A percentile compares a stretch with the other conserved stretches of the same genome.
phyloP scores from a whole-genome alignment of 2,329 filamentous ascomycete genomes.

The Coniochaeta prunicola region DNA sequence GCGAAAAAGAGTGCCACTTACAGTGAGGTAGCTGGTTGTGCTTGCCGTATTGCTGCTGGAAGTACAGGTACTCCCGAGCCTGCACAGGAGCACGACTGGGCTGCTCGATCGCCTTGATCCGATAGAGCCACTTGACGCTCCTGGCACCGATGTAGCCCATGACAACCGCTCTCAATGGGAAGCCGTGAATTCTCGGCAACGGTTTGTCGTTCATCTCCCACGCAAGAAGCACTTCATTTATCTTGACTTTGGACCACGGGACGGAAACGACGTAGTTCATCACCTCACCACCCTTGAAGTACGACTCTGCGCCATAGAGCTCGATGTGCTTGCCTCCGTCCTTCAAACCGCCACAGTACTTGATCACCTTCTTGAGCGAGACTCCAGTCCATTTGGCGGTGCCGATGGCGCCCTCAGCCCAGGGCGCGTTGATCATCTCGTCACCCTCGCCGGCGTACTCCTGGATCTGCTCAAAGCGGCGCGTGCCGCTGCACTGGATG shows the following conservation, averaged over 20 bases:
- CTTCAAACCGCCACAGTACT: slow-evolving; percentile 56
- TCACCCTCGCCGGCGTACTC: slow-evolving; percentile 62
- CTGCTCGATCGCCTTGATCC: slow-evolving; percentile 51
- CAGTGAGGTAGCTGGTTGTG: slow-evolving; percentile 38
- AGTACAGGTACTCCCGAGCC: slow-evolving; percentile 61
- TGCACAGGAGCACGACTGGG: slow-evolving; percentile 55
- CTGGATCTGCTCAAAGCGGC: slow-evolving; percentile 61
- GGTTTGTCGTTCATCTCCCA: slow-evolving; percentile 67
- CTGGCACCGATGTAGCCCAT: slow-evolving; percentile 61
- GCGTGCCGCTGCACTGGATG: slow-evolving; percentile 62
- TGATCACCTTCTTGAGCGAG: slow-evolving; percentile 62
- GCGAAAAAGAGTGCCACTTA: not conserved
- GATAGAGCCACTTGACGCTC: slow-evolving; percentile 57
- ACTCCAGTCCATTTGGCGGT: slow-evolving; percentile 58
- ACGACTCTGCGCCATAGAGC: slow-evolving; percentile 63
- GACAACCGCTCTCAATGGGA: slow-evolving; percentile 54
- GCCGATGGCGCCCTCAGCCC: slow-evolving; percentile 62
- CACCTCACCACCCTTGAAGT: slow-evolving; percentile 59
- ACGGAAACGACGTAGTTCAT: slow-evolving; percentile 64
- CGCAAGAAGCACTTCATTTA: slow-evolving; percentile 58
- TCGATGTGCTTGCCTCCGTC: slow-evolving; percentile 54
- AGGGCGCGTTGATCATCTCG: slow-evolving; percentile 46
- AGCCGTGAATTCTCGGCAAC: slow-evolving; percentile 59
- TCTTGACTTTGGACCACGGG: slow-evolving; percentile 60
- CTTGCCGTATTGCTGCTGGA: slow-evolving; percentile 60